Conservation (phyloP, 176 grass and related monocot genomes). For the Eragrostis nindensis region DNA sequence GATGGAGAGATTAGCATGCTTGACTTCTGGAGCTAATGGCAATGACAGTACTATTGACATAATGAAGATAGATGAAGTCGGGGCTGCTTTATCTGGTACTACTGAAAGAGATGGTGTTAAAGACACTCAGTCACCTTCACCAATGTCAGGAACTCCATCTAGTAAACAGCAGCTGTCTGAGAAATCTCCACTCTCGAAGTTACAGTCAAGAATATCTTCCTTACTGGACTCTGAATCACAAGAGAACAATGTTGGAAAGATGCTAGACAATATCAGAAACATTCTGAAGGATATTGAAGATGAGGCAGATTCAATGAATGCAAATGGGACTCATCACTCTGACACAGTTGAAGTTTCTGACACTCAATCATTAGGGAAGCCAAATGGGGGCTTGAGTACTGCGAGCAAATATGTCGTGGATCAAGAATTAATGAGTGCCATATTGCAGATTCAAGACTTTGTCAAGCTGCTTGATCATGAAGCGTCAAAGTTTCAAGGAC, state of each 20-base stretch:
- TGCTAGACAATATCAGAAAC: constrained; percentile 71
- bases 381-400: constrained; percentile 41
- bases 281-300: constrained; percentile 86
- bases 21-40: constrained; percentile 61
- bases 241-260: constrained; percentile 59
- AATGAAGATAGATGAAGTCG: constrained; percentile 63
- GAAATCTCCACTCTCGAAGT: constrained; percentile 53
- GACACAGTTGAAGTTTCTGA: constrained; percentile 40
- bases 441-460: constrained; percentile 88
- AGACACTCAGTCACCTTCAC: constrained; percentile 41
- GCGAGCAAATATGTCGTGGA: constrained; percentile 45
- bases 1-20: constrained; percentile 94
- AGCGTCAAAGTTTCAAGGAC: constrained; percentile 59
- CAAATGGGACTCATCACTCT: constrained; percentile 32
- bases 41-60: constrained; percentile 55
- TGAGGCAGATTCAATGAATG: constrained; percentile 56
- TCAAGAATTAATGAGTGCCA: constrained; percentile 68
- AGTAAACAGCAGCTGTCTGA: constrained; percentile 46
- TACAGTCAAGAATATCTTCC: constrained; percentile 81
- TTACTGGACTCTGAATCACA: constrained; percentile 67
- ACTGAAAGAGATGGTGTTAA: constrained; percentile 54
- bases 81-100: constrained; percentile 47
- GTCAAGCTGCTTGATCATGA: constrained; percentile 78
- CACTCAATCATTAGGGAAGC: constrained; percentile 40
- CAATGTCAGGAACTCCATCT: constrained; percentile 50